These are phyloP conservation scores for Areca catechu DNA, from an alignment of 176 grass and related monocot species.

Conservation along the genomic window DNA sequence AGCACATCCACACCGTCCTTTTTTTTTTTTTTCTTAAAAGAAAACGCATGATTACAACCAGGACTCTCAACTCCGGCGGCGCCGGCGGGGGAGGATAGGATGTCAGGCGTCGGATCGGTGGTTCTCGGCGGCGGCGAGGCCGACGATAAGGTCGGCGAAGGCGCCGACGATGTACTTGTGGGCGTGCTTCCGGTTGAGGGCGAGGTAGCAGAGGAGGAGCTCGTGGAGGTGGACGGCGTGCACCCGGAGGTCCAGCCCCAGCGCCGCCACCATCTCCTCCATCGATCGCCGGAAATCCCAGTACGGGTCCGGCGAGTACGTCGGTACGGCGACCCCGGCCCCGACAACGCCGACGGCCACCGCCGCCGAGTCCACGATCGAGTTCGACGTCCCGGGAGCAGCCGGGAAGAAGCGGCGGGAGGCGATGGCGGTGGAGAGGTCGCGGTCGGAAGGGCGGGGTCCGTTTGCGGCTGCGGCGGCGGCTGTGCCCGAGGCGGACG, in stretches of 20 bases:
- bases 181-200: conserved; percentile 71
- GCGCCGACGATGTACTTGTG: conserved; percentile 91
- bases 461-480: not conserved
- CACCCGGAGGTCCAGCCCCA: conserved; percentile 47
- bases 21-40: too few species aligned
- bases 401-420: conserved; percentile 82
- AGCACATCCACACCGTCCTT: too few species aligned
- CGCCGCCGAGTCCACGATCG: conserved; percentile 56
- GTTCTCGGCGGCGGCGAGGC: conserved; percentile 28
- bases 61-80: too few species aligned
- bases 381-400: conserved; percentile 70
- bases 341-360: conserved; percentile 21
- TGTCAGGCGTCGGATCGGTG: not conserved
- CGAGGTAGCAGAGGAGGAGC: conserved; percentile 95
- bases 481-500: conserved; percentile 7
- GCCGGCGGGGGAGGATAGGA: not conserved
- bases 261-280: conserved; percentile 89
- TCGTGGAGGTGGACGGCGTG: conserved; percentile 59
- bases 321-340: conserved; percentile 64
- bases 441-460: conserved; percentile 10
- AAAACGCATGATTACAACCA: too few species aligned
- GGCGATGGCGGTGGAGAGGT: conserved; percentile 82
- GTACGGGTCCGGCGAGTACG: conserved; percentile 88
- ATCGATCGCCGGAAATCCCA: conserved; percentile 77
- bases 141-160: conserved; percentile 86